phyloP scores from a whole-genome alignment of 768 basidiomycete species.

The Podaxis sp. region DNA sequence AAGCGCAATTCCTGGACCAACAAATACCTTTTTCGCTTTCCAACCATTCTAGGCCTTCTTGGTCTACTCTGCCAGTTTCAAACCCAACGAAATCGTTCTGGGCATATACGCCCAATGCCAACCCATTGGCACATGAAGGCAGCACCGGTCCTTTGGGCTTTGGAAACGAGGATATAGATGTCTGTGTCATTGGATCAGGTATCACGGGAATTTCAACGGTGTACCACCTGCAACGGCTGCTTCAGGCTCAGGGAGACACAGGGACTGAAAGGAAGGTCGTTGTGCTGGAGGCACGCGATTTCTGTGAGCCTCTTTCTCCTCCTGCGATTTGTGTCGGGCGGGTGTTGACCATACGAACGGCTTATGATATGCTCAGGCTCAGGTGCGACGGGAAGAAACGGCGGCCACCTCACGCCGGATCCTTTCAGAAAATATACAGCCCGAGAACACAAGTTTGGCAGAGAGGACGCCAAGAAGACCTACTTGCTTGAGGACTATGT shows the following conservation, averaged over 20 bases:
- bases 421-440: constrained; percentile 44
- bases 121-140: constrained; percentile 66
- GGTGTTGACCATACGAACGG: not conserved
- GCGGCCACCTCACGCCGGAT: constrained; percentile 66
- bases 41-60: not conserved
- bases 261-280: constrained; percentile 42
- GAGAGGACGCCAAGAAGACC: constrained; percentile 52
- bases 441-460: constrained; percentile 39
- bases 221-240: constrained; percentile 53
- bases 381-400: constrained; percentile 81
- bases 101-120: constrained; percentile 57
- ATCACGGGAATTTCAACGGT: constrained; percentile 78
- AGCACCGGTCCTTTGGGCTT: constrained; percentile 53
- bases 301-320: constrained; percentile 54
- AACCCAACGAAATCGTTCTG: constrained; percentile 77
- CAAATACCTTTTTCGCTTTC: not conserved
- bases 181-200: constrained; percentile 79
- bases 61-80: constrained; percentile 43
- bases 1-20: not conserved
- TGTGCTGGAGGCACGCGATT: constrained; percentile 81
- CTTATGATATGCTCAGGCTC: constrained; percentile 43
- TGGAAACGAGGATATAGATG: constrained; percentile 52
- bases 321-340: not conserved
- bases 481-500: constrained; percentile 61
- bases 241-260: constrained; percentile 7